phyloP scores from a whole-genome alignment of 2,329 filamentous ascomycete species.

The Epichloe festucae region DNA sequence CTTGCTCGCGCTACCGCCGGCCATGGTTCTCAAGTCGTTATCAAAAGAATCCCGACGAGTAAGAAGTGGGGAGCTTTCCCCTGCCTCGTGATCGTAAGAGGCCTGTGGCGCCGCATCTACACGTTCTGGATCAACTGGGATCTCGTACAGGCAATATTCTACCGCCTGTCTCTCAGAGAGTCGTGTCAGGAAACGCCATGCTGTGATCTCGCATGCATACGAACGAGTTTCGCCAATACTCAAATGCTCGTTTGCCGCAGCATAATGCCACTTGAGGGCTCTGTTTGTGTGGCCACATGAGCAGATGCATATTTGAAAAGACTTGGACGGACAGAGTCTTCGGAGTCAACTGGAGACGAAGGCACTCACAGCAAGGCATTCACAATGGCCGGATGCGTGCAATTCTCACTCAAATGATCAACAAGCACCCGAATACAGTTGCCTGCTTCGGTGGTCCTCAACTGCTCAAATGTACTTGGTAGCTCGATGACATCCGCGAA shows the following conservation, averaged over 20 bases:
- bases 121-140: slow-evolving; percentile 33
- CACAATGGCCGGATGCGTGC: slow-evolving; percentile 57
- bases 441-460: slow-evolving; percentile 53
- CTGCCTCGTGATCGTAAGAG: slow-evolving; percentile 26
- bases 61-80: slow-evolving; percentile 36
- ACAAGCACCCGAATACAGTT: slow-evolving; percentile 45
- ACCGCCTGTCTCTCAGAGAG: slow-evolving; percentile 62
- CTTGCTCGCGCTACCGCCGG: slow-evolving; percentile 28
- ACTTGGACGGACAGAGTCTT: background rate
- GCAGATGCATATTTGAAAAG: background rate
- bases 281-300: slow-evolving; percentile 23
- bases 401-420: slow-evolving; percentile 47
- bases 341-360: background rate
- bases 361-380: slow-evolving; percentile 56
- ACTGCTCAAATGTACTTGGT: slow-evolving; percentile 61
- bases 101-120: slow-evolving; percentile 5
- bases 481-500: slow-evolving; percentile 48
- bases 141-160: slow-evolving; percentile 61
- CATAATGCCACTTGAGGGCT: slow-evolving; percentile 63
- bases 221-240: slow-evolving; percentile 56
- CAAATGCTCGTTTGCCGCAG: slow-evolving; percentile 48
- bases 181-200: slow-evolving; percentile 62
- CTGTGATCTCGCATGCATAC: slow-evolving; percentile 67
- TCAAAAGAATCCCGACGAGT: slow-evolving; percentile 17
- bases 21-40: slow-evolving; percentile 10